Evolutionary conservation across 805 yeast species (phyloP), one percentile per base, ranked within the genome.

Genomic region (Trichomonascus vanleenenianus): DNA sequence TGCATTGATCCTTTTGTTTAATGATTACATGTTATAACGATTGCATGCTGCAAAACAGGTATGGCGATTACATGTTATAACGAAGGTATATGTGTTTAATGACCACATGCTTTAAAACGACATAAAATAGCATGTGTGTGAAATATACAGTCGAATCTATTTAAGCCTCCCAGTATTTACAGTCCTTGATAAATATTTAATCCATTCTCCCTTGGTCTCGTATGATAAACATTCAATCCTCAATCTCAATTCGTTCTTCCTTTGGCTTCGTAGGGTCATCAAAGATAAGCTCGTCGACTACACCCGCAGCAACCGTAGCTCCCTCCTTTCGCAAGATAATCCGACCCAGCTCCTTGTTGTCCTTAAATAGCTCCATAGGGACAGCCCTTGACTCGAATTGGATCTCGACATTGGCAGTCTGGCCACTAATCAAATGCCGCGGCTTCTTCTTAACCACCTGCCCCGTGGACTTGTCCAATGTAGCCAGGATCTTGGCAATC

Each of bases 271-370:
- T 22, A 22, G 27, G 8, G 7, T 22, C 27, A 8, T 22, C 8
- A 4, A 22, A 12, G 10, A 20, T 30, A 27, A 55, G 43, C 30
- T 43, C 39, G 40, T 61, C 65, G 41, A 78, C 73, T 0, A 59
- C 62, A 1, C 85, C 85, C 2, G 83, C 83, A 4, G 87, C 93
- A 38, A 85, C 70, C 1, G 88, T 83, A 12, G 61, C 48, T 2
- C 91, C 88, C 47, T 80, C 86, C 53, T 78, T 72, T 48, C 94
- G 73, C 34, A 85, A 63, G 14, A 85, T 85, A 18, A 85, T 66
- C 52, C 89, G 67, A 3, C 89, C 87, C 39, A 85, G 64, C 25
- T 72, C 71, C 48, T 66, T 66, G 59, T 72, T 71, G 40, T 74
- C 71, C 3, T 56, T 60, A 48, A 71, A 78, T 16, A 66, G 67